Conservation (phyloP, 1,139 yeast genomes). For the Dujonia santamariae region DNA sequence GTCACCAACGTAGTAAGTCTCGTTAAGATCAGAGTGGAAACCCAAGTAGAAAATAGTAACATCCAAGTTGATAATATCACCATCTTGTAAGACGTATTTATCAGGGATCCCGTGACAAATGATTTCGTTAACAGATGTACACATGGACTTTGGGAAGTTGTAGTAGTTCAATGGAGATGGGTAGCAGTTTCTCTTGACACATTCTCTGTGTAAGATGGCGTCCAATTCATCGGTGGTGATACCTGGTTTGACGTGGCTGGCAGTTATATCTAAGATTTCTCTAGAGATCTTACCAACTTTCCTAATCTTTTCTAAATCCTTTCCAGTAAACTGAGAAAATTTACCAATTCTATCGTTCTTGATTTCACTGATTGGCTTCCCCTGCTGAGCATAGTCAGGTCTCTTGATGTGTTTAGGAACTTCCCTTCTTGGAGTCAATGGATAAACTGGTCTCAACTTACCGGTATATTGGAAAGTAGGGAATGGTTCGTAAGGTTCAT, state of each 20-base stretch:
- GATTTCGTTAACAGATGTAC: constrained; percentile 92
- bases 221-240: constrained; percentile 93
- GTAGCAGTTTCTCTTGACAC: constrained; percentile 84
- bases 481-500: constrained; percentile 75
- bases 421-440: constrained; percentile 66
- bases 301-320: constrained; percentile 71
- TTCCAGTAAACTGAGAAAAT: constrained; percentile 59
- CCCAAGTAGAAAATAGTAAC: constrained; percentile 84
- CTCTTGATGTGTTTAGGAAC: constrained; percentile 68
- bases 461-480: constrained; percentile 78
- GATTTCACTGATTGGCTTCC: constrained; percentile 78
- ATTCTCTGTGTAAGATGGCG: constrained; percentile 79
- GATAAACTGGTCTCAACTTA: constrained; percentile 71
- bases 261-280: constrained; percentile 85
- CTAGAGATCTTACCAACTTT: constrained; percentile 75
- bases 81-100: constrained; percentile 78
- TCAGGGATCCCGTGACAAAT: constrained; percentile 99
- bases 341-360: constrained; percentile 65
- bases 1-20: constrained; percentile 95
- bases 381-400: constrained; percentile 86
- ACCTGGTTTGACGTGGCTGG: constrained; percentile 80
- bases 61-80: constrained; percentile 92
- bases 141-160: constrained; percentile 88
- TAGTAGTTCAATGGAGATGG: constrained; percentile 96
- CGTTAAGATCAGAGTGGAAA: constrained; percentile 91